phyloP scores from a whole-genome alignment of 306 rosid genomes.

The Neltuma alba region DNA sequence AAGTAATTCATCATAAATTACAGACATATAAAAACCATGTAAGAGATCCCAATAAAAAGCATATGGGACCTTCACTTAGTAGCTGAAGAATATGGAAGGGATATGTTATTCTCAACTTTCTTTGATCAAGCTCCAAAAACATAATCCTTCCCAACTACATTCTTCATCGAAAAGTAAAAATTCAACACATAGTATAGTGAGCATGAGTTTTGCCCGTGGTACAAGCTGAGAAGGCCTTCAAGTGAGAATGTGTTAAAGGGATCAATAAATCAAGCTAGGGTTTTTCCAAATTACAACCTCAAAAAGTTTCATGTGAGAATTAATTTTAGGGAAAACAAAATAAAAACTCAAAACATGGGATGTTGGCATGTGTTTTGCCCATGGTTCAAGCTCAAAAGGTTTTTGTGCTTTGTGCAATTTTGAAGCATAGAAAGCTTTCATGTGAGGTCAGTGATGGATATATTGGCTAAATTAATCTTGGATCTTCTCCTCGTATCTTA shows the following conservation, averaged over 20 bases:
- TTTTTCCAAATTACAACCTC: background rate
- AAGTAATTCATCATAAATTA: slow-evolving; percentile 18
- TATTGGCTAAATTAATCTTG: background rate
- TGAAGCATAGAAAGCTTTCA: background rate
- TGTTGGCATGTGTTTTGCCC: background rate
- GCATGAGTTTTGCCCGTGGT: background rate
- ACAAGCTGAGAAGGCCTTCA: too few relatives aligned
- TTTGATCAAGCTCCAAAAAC: background rate
- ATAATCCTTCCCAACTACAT: background rate
- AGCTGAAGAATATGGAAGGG: background rate
- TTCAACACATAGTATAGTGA: background rate
- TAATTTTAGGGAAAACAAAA: background rate
- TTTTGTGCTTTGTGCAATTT: background rate
- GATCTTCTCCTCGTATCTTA: background rate
- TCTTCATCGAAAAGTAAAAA: background rate
- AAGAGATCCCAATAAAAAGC: background rate
- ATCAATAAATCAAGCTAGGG: background rate
- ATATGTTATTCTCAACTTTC: background rate
- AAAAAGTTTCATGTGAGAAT: background rate
- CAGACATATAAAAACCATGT: background rate
- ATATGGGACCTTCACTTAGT: background rate
- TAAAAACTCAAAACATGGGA: background rate
- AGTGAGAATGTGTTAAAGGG: background rate
- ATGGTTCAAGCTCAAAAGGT: background rate
- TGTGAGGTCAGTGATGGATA: background rate